Conservation (phyloP, 164 flowering plant genomes). For the Macadamia tetraphylla region DNA sequence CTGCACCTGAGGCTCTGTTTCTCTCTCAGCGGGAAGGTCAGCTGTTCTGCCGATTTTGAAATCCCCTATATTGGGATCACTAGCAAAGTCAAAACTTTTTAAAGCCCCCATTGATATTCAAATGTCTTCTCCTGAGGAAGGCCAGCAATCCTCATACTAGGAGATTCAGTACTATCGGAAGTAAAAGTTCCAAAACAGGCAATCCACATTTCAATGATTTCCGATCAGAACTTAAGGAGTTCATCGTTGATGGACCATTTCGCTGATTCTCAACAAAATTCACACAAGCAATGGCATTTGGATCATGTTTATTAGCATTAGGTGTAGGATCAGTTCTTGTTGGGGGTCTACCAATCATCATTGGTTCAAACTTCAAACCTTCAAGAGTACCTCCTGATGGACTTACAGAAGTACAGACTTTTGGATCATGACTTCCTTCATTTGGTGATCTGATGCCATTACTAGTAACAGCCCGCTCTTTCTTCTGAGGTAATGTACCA, state of each 20-base stretch:
- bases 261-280: constrained; percentile 9
- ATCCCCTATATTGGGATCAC: constrained; percentile 10
- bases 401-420: not conserved
- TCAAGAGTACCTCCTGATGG: not conserved
- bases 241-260: constrained; percentile 1
- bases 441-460: not conserved
- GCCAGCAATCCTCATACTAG: not conserved
- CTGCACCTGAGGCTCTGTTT: constrained; percentile 13
- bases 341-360: constrained; percentile 8
- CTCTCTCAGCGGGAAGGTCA: constrained; percentile 5
- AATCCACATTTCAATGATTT: constrained; percentile 14
- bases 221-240: constrained; percentile 11
- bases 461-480: not conserved
- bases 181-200: constrained; percentile 12
- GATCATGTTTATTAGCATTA: constrained; percentile 2
- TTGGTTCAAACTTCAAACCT: not conserved
- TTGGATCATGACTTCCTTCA: not conserved
- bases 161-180: not conserved
- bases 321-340: not conserved
- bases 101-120: constrained; percentile 10
- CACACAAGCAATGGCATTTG: constrained; percentile 9
- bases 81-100: constrained; percentile 1
- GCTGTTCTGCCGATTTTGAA: constrained; percentile 5
- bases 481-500: not conserved
- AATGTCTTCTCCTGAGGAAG: constrained; percentile 6